These are phyloP conservation scores for Orbilia blumenaviensis DNA, from an alignment of 2,329 filamentous ascomycete species.

Conservation along the genomic window DNA sequence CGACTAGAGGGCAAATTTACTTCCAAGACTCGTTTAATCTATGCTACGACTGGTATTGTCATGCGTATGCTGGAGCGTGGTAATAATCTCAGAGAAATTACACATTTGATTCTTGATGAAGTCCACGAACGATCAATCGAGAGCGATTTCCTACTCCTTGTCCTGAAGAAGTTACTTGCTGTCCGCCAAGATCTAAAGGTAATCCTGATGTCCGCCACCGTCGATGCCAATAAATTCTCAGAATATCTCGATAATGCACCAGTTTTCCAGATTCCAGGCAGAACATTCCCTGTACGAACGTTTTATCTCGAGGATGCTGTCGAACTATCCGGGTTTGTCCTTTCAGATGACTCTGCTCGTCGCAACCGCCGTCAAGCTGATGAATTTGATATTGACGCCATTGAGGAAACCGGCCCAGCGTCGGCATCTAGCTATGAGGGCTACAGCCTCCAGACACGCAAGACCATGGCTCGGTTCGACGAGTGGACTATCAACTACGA, in stretches of 20 bases:
- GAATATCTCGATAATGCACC: conserved; percentile 85
- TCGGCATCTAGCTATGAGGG: conserved; percentile 72
- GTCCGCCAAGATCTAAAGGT: conserved; percentile 85
- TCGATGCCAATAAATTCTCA: conserved; percentile 91
- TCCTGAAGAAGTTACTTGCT: conserved; percentile 81
- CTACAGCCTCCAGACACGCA: conserved; percentile 80
- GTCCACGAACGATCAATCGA: conserved; percentile 97
- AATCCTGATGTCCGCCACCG: conserved; percentile 95
- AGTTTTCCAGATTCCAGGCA: conserved; percentile 86
- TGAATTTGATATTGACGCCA: conserved; percentile 64
- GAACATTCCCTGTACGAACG: conserved; percentile 90
- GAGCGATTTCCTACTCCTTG: conserved; percentile 92
- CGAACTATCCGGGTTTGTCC: conserved; percentile 79
- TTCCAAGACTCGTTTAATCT: conserved; percentile 83
- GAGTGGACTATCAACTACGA: conserved; percentile 93
- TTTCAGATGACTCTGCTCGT: conserved; percentile 62
- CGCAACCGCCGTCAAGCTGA: conserved; percentile 60
- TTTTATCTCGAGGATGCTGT: conserved; percentile 92
- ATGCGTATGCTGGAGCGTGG: conserved; percentile 95
- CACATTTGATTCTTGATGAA: conserved; percentile 94
- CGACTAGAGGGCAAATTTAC: conserved; percentile 87
- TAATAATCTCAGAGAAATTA: conserved; percentile 85
- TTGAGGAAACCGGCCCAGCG: conserved; percentile 61
- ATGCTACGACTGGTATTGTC: conserved; percentile 91
- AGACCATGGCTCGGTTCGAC: conserved; percentile 79